Conservation (phyloP, 345 rosid species). For the Euphorbia lathyris region DNA sequence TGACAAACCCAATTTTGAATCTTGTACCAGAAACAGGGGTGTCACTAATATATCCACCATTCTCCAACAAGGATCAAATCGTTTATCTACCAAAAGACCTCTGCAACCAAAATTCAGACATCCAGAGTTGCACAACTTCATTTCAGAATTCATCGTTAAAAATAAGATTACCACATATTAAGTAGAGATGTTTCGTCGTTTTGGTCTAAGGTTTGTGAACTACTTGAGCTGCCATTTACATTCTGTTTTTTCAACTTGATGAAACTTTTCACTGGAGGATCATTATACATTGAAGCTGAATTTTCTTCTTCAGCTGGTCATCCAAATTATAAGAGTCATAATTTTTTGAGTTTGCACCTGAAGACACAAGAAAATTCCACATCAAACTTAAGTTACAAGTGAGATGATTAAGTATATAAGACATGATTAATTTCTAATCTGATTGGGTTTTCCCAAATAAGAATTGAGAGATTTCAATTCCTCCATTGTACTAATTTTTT, state of each 20-base stretch:
- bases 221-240: constrained; percentile 15
- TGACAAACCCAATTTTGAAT: constrained; percentile 78
- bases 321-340: constrained; percentile 10
- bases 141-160: background rate
- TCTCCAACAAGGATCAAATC: constrained; percentile 79
- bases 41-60: constrained; percentile 98
- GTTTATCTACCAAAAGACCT: constrained; percentile 68
- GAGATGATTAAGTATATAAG: background rate
- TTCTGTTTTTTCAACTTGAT: constrained; percentile 20
- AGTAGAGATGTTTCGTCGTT: constrained; percentile 57
- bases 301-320: constrained; percentile 22
- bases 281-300: constrained; percentile 22
- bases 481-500: constrained; percentile 24
- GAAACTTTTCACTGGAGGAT: constrained; percentile 21
- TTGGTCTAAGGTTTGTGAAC: constrained; percentile 30
- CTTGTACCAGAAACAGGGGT: constrained; percentile 99
- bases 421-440: constrained; percentile 28
- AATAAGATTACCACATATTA: constrained; percentile 42
- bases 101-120: constrained; percentile 35
- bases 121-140: background rate
- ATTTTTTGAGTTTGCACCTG: constrained; percentile 32
- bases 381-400: background rate
- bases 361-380: background rate
- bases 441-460: constrained; percentile 52
- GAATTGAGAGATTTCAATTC: constrained; percentile 44